These are phyloP conservation scores for Agaricus blazei DNA, from an alignment of 768 basidiomycete species.

Conservation along the genomic window DNA sequence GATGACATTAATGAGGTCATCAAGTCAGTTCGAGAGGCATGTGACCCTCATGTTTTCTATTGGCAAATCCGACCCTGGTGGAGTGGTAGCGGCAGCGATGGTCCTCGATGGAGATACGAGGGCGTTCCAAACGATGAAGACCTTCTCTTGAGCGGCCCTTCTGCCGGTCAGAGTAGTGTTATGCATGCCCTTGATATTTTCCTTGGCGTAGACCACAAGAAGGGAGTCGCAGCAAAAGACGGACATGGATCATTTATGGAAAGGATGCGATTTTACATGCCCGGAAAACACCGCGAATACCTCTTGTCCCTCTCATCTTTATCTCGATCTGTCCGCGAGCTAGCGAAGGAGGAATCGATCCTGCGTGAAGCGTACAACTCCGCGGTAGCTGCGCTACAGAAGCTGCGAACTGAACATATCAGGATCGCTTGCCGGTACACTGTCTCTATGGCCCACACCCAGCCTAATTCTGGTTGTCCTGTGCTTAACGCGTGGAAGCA, in stretches of 20 bases:
- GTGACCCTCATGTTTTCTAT: conserved; percentile 87
- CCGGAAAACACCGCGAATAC: conserved; percentile 84
- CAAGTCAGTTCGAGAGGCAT: conserved; percentile 57
- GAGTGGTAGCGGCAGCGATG: conserved; percentile 69
- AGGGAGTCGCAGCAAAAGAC: conserved; percentile 53
- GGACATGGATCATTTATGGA: conserved; percentile 83
- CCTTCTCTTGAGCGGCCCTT: conserved; percentile 80
- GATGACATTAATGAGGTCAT: conserved; percentile 71
- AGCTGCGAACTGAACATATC: conserved; percentile 84
- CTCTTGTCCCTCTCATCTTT: conserved; percentile 58
- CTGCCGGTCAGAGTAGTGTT: conserved; percentile 90
- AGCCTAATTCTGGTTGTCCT: conserved; percentile 41
- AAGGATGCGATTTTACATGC: conserved; percentile 94
- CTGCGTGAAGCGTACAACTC: conserved; percentile 75
- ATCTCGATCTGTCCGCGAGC: conserved; percentile 57
- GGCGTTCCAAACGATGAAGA: conserved; percentile 55
- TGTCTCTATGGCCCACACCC: conserved; percentile 73
- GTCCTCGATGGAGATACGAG: conserved; percentile 71
- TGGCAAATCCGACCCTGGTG: conserved; percentile 92
- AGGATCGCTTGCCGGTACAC: conserved; percentile 85
- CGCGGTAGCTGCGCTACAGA: conserved; percentile 74
- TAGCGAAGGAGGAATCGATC: conserved; percentile 51
- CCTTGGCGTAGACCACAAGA: conserved; percentile 84
- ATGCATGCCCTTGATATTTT: conserved; percentile 86
- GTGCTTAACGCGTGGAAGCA: conserved; percentile 51